Evolutionary conservation across 331 rosid species (phyloP).

Genomic region (Cydonia oblonga): DNA sequence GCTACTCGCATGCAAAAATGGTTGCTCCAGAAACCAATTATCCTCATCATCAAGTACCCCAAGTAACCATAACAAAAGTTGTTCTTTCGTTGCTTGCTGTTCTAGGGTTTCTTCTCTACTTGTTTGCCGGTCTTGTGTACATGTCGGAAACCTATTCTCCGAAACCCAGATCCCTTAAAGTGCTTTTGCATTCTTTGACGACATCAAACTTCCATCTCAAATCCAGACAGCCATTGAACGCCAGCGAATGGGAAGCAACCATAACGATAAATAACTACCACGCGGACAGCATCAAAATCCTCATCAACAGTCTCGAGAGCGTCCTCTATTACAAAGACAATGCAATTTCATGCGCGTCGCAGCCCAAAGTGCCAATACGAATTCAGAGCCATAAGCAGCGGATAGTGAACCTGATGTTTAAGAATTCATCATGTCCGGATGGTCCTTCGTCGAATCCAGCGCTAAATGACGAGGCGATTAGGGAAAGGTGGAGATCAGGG

Average conservation of each 20-base stretch:
- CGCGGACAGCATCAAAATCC: not conserved
- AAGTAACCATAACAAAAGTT: not conserved
- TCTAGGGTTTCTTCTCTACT: not conserved
- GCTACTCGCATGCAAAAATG: not conserved
- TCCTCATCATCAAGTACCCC: not conserved
- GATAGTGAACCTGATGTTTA: not conserved
- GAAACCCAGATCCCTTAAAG: not conserved
- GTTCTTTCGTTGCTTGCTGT: not conserved
- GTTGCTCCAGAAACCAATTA: not conserved
- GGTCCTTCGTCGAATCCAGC: no score
- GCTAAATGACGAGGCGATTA: not conserved
- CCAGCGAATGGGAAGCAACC: not conserved
- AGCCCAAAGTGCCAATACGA: not conserved
- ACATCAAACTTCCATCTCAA: not conserved
- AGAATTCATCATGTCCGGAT: not conserved
- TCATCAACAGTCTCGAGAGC: not conserved
- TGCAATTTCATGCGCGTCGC: not conserved
- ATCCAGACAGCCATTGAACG: not conserved
- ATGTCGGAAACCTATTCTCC: not conserved
- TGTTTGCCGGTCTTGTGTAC: not conserved
- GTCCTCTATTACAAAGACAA: not conserved
- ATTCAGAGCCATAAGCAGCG: not conserved
- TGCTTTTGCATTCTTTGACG: not conserved
- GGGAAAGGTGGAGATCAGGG: not conserved
- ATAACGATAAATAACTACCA: not conserved